A percentile compares a stretch with the other conserved stretches of the same genome.
These are phyloP conservation scores for Peltaster fructicola DNA, from an alignment of 2,329 filamentous ascomycete genomes.

Conservation along the genomic window DNA sequence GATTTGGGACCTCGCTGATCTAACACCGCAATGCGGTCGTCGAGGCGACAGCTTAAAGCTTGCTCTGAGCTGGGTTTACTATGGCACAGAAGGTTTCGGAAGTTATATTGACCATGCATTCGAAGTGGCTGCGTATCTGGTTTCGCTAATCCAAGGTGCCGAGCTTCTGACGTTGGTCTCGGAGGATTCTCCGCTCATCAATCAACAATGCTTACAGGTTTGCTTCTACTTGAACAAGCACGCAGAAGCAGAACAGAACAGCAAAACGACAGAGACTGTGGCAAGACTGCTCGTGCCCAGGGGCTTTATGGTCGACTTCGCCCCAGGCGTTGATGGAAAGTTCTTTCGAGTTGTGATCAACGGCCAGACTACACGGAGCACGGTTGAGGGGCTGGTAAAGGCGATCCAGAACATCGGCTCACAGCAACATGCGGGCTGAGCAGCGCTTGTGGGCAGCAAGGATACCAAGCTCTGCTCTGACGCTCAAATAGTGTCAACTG, in stretches of 20 bases:
- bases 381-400: slow-evolving; percentile 43
- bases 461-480: no score
- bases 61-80: slow-evolving; percentile 76
- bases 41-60: slow-evolving; percentile 75
- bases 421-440: no score
- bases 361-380: slow-evolving; percentile 39
- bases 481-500: no score
- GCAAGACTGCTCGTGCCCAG: slow-evolving; percentile 34
- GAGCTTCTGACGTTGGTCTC: slow-evolving; percentile 54
- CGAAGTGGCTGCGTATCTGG: slow-evolving; percentile 51
- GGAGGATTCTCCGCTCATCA: slow-evolving; percentile 56
- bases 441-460: no score
- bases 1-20: slow-evolving; percentile 75
- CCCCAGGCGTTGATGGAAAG: slow-evolving; percentile 41
- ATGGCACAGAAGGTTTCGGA: slow-evolving; percentile 60
- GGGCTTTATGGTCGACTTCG: slow-evolving; percentile 55
- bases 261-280: slow-evolving; percentile 37
- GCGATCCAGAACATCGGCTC: slow-evolving; percentile 36
- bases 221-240: slow-evolving; percentile 70
- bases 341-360: slow-evolving; percentile 57
- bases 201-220: slow-evolving; percentile 81
- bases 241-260: slow-evolving; percentile 30
- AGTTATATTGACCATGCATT: slow-evolving; percentile 49
- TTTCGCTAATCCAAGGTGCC: slow-evolving; percentile 36
- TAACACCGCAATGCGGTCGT: slow-evolving; percentile 85